Percentiles rank a stretch among this genome's conserved stretches.
phyloP scores from a whole-genome alignment of 495 filamentous ascomycete genomes.

The Thermothielavioides terrestris region DNA sequence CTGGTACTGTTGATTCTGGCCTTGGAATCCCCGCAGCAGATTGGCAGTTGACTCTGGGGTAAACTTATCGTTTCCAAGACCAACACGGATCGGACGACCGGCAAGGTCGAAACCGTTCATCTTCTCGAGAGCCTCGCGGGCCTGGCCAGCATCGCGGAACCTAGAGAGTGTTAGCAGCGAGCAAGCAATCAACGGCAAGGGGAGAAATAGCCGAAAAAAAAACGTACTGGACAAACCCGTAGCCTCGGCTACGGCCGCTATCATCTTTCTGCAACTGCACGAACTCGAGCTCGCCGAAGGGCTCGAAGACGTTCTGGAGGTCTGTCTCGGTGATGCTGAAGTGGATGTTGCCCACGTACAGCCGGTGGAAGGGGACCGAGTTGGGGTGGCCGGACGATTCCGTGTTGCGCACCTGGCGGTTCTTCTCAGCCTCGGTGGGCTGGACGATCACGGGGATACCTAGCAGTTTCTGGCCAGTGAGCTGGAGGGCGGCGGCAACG shows the following conservation, averaged over 20 bases:
- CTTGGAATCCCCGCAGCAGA: constrained; percentile 80
- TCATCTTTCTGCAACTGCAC: constrained; percentile 96
- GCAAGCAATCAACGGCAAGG: constrained; percentile 13
- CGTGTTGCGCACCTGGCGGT: constrained; percentile 84
- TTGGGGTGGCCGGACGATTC: constrained; percentile 57
- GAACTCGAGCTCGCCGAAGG: constrained; percentile 96
- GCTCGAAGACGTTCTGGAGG: constrained; percentile 92
- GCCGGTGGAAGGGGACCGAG: constrained; percentile 90
- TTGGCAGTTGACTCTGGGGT: constrained; percentile 93
- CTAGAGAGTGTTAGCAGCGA: constrained; percentile 40
- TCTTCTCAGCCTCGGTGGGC: constrained; percentile 98
- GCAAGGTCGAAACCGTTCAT: constrained; percentile 99
- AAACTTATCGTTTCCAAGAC: constrained; percentile 99
- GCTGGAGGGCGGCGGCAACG: constrained; percentile 85
- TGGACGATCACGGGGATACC: constrained; percentile 98
- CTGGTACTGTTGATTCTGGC: constrained; percentile 74
- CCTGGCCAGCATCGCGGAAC: constrained; percentile 85
- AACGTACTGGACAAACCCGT: constrained; percentile 98
- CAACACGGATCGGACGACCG: constrained; percentile 94
- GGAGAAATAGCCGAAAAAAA: constrained; percentile 1
- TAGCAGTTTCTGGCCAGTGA: constrained; percentile 97
- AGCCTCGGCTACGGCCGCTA: constrained; percentile 81
- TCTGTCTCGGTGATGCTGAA: constrained; percentile 98
- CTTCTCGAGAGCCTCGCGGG: constrained; percentile 89
- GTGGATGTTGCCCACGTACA: constrained; percentile 99